Evolutionary conservation across 257 asterid genomes (phyloP).

Genomic region (Dorcoceras hygrometricum): DNA sequence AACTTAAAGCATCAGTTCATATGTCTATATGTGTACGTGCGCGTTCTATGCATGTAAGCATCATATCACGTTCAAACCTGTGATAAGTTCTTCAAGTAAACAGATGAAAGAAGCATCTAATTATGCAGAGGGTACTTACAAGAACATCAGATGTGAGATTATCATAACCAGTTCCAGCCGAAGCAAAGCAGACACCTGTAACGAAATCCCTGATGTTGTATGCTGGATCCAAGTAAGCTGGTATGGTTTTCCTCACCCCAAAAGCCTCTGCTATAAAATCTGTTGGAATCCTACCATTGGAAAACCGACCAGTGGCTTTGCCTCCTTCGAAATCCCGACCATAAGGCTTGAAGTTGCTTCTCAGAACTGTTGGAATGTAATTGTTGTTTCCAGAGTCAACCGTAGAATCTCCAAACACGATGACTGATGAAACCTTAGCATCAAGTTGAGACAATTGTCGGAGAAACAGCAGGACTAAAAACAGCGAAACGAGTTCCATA

Average conservation of each 20-base stretch:
- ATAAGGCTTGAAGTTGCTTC: constrained; percentile 70
- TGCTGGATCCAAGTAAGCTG: constrained; percentile 69
- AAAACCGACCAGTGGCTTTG: constrained; percentile 62
- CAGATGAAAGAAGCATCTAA: not conserved
- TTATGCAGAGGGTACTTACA: constrained; percentile 35
- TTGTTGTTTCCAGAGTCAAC: constrained; percentile 84
- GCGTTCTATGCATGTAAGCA: not conserved
- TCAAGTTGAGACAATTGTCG: constrained; percentile 16
- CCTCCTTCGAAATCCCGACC: constrained; percentile 64
- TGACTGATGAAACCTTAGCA: constrained; percentile 55
- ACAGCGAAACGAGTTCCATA: constrained; percentile 18
- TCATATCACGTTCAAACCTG: not conserved
- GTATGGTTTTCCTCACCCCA: constrained; percentile 49
- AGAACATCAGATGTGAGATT: constrained; percentile 54
- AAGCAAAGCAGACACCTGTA: constrained; percentile 82
- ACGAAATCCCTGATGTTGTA: constrained; percentile 60
- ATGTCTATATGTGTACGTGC: not conserved
- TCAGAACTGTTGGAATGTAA: constrained; percentile 40
- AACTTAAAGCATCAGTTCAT: not conserved
- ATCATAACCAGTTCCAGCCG: constrained; percentile 82
- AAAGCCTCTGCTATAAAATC: constrained; percentile 69
- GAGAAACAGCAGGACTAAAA: constrained; percentile 21
- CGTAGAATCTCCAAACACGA: constrained; percentile 76
- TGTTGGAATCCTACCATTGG: constrained; percentile 58
- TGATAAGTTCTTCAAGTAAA: not conserved